Percentiles rank a stretch among this genome's conserved stretches.
Evolutionary conservation across 495 filamentous ascomycete genomes (phyloP).

Genomic region (Cryomyces antarcticus): DNA sequence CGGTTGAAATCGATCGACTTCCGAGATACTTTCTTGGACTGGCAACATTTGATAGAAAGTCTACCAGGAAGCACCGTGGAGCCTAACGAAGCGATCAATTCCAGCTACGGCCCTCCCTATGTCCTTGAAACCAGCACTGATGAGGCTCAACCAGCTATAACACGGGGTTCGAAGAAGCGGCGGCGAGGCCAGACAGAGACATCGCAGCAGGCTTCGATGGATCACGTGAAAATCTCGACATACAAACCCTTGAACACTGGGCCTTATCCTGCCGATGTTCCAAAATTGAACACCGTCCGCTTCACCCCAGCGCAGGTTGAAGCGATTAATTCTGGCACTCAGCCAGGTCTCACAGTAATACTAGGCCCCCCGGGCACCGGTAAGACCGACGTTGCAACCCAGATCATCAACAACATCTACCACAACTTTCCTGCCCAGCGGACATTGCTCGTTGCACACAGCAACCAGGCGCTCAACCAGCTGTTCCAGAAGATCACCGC

Average conservation of each 20-base stretch:
- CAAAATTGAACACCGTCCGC: slow-evolving; percentile 60
- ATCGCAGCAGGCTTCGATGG: slow-evolving; percentile 30
- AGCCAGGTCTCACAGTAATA: slow-evolving; percentile 85
- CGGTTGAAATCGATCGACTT: slow-evolving; percentile 62
- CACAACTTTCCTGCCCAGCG: slow-evolving; percentile 89
- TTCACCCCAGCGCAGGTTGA: slow-evolving; percentile 87
- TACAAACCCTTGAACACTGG: slow-evolving; percentile 84
- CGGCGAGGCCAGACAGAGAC: slow-evolving; percentile 51
- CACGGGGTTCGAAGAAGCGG: slow-evolving; percentile 51
- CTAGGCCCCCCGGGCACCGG: slow-evolving; percentile 92
- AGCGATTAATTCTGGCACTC: slow-evolving; percentile 81
- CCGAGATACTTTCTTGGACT: slow-evolving; percentile 84
- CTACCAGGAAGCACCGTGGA: slow-evolving; percentile 70
- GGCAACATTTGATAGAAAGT: slow-evolving; percentile 81
- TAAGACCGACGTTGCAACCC: slow-evolving; percentile 95
- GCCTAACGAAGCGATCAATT: slow-evolving; percentile 43
- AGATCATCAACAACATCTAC: slow-evolving; percentile 98
- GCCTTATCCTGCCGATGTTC: slow-evolving; percentile 76
- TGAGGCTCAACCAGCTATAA: slow-evolving; percentile 16
- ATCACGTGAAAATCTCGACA: slow-evolving; percentile 62
- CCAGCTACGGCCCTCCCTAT: slow-evolving; percentile 74
- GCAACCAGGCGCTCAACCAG: slow-evolving; percentile 94
- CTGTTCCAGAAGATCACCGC: slow-evolving; percentile 96
- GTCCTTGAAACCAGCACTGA: slow-evolving; percentile 38
- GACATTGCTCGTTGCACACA: slow-evolving; percentile 85